These are phyloP conservation scores for Tulasnella sp. DNA, from an alignment of 768 basidiomycete species.

Conservation along the genomic window DNA sequence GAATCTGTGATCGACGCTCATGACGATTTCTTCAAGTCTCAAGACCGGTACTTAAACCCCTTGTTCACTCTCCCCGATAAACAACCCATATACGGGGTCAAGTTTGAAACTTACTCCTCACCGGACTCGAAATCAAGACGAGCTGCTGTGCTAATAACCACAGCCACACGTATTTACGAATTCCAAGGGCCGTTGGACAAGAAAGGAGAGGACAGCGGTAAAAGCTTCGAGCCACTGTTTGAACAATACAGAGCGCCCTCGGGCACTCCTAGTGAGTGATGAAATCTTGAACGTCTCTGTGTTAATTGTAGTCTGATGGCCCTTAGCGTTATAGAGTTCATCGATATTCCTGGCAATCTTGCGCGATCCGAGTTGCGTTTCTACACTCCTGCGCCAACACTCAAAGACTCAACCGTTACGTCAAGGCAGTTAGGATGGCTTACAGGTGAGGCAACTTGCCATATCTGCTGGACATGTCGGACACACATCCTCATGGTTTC, in stretches of 20 bases:
- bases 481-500: slow-evolving; percentile 5
- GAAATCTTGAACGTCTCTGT: not conserved
- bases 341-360: slow-evolving; percentile 77
- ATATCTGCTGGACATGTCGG: not conserved
- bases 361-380: slow-evolving; percentile 74
- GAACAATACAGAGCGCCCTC: slow-evolving; percentile 43
- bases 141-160: slow-evolving; percentile 68
- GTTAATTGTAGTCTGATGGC: slow-evolving; percentile 18
- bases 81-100: slow-evolving; percentile 76
- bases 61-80: slow-evolving; percentile 74
- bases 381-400: slow-evolving; percentile 56
- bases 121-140: slow-evolving; percentile 49
- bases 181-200: slow-evolving; percentile 64
- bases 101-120: slow-evolving; percentile 67
- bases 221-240: slow-evolving; percentile 66
- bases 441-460: slow-evolving; percentile 50
- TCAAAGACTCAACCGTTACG: slow-evolving; percentile 19
- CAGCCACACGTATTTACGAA: slow-evolving; percentile 83
- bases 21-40: slow-evolving; percentile 86
- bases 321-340: slow-evolving; percentile 56
- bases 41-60: slow-evolving; percentile 66
- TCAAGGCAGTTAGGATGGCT: slow-evolving; percentile 87
- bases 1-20: slow-evolving; percentile 85
- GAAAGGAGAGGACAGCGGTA: slow-evolving; percentile 64
- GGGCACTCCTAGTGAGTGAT: slow-evolving; percentile 63